phyloP scores from a whole-genome alignment of 805 yeast genomes.

The Teunomyces aglyptinius region DNA sequence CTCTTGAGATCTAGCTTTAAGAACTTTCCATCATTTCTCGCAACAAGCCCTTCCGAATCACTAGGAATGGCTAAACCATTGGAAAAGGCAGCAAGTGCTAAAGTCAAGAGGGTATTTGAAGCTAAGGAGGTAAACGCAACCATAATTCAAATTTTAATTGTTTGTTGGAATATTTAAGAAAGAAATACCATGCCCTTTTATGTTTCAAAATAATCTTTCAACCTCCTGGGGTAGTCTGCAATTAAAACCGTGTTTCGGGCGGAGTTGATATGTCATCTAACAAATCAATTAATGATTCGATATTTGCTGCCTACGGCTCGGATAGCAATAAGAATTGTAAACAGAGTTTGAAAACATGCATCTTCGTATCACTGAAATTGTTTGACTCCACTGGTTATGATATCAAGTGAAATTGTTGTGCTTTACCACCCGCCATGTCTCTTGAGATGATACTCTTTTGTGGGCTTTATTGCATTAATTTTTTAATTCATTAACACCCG shows the following conservation, averaged over 20 bases:
- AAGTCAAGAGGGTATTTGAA: neutral
- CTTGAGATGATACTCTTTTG: no score
- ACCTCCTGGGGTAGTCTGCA: neutral
- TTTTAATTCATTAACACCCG: no score
- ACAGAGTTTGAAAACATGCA: neutral
- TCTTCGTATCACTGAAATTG: neutral
- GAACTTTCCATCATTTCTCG: neutral
- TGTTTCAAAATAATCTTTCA: neutral
- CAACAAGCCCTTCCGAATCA: neutral
- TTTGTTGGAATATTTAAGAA: neutral
- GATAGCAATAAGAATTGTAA: neutral
- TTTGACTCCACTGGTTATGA: neutral
- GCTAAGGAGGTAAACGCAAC: neutral
- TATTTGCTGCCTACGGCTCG: neutral
- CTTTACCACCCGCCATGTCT: neutral
- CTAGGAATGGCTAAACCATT: neutral
- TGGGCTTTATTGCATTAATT: no score
- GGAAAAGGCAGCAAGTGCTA: neutral
- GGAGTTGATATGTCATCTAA: neutral
- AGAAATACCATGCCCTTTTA: neutral
- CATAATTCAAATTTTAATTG: neutral
- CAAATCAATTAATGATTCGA: neutral
- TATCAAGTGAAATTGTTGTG: neutral
- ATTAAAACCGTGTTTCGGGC: neutral
- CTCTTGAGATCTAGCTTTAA: neutral